A percentile compares a stretch with the other conserved stretches of the same genome.
Conservation (phyloP, 2,329 filamentous ascomycete species). For the Xylariomycetidae sp. region DNA sequence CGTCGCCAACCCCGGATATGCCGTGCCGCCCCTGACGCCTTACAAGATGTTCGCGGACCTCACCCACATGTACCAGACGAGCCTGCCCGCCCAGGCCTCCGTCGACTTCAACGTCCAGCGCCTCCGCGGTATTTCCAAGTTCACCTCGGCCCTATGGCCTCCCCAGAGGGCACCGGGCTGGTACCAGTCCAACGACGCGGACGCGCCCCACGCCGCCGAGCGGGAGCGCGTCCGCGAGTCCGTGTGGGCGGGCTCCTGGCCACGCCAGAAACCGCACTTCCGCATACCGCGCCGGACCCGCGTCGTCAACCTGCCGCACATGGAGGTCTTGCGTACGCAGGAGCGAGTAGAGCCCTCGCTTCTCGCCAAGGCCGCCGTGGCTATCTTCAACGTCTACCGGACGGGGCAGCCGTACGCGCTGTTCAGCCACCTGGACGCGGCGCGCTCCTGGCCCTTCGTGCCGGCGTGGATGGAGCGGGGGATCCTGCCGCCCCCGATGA, state of each 20-base stretch:
- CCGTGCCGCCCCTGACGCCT: not conserved
- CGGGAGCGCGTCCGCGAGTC: not conserved
- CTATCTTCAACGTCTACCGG: not conserved
- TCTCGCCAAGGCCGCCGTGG: slow-evolving; percentile 1
- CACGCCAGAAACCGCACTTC: not conserved
- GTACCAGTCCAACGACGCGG: not conserved
- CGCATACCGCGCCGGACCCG: not conserved
- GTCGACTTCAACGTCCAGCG: slow-evolving; percentile 1
- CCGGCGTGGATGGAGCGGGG: not conserved
- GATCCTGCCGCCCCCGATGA: slow-evolving; percentile 2
- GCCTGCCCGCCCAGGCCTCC: not conserved
- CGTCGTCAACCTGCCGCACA: not conserved
- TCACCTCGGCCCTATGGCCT: slow-evolving; percentile 1
- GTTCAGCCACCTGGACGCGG: slow-evolving; percentile 1
- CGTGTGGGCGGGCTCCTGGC: not conserved
- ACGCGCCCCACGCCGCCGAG: not conserved
- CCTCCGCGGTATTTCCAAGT: slow-evolving; percentile 1
- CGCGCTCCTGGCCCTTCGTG: slow-evolving; percentile 2
- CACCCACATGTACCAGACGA: not conserved
- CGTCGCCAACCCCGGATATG: not conserved
- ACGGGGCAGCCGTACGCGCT: slow-evolving; percentile 1
- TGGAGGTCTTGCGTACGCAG: slow-evolving; percentile 1
- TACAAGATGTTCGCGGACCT: slow-evolving; percentile 2
- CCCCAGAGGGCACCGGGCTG: slow-evolving; percentile 1
- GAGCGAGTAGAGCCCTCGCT: not conserved